Evolutionary conservation across 1,139 yeast genomes (phyloP).

Genomic region (Blastobotrys indianensis): DNA sequence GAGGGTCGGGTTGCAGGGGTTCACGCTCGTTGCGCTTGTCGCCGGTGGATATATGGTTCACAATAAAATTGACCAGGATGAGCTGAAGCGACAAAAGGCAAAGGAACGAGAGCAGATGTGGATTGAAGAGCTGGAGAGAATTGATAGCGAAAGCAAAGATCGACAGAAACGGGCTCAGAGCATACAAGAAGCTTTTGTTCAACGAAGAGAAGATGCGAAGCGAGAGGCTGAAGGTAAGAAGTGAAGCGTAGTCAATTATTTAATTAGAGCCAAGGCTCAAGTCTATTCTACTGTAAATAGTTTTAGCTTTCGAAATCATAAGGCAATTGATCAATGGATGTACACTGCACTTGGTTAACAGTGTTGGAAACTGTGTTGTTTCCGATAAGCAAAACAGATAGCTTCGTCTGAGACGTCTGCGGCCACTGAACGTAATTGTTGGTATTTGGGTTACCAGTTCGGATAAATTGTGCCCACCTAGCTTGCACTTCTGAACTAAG

Average conservation of each 20-base stretch:
- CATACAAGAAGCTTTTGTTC: constrained; percentile 16
- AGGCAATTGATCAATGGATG: too few species aligned
- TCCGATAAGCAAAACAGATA: too few species aligned
- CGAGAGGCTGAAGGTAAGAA: constrained; percentile 11
- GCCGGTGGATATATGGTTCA: constrained; percentile 69
- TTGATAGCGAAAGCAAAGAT: constrained; percentile 65
- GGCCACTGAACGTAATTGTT: constrained; percentile 16
- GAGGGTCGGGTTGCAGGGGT: constrained; percentile 82
- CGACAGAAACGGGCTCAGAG: constrained; percentile 25
- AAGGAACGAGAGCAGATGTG: constrained; percentile 77
- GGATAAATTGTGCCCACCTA: constrained; percentile 29
- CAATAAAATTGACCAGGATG: constrained; percentile 61
- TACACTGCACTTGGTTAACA: too few species aligned
- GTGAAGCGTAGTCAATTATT: neutral
- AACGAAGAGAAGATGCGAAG: constrained; percentile 13
- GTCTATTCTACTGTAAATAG: neutral
- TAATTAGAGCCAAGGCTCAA: too few species aligned
- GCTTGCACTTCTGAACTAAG: constrained; percentile 25
- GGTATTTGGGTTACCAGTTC: constrained; percentile 22
- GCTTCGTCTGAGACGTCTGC: neutral
- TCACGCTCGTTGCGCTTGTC: constrained; percentile 74
- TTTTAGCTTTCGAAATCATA: neutral
- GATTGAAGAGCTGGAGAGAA: constrained; percentile 87
- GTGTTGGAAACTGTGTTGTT: too few species aligned
- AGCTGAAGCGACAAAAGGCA: constrained; percentile 63